Evolutionary conservation across 1,139 yeast genomes (phyloP).

Genomic region (Suhomyces panamericanus): DNA sequence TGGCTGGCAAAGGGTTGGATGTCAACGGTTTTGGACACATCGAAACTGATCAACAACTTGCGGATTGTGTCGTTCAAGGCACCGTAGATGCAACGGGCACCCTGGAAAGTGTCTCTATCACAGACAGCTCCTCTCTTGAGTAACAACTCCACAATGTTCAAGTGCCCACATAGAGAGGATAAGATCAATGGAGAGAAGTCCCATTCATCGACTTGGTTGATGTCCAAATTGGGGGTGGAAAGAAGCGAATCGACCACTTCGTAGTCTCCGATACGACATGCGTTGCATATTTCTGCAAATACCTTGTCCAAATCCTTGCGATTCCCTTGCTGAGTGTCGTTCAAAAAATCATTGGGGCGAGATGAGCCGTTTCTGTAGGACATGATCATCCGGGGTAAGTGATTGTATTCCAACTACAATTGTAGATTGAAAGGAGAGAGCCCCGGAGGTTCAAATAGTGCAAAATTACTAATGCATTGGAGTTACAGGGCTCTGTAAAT

Average conservation of each 20-base stretch:
- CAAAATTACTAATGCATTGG: too few species aligned
- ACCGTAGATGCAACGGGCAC: constrained; percentile 77
- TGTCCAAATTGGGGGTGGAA: constrained; percentile 51
- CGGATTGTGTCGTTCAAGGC: constrained; percentile 70
- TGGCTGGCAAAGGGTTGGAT: constrained; percentile 78
- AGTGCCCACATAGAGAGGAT: constrained; percentile 77
- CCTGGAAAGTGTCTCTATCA: constrained; percentile 77
- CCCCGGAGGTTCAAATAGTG: too few species aligned
- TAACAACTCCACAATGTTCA: constrained; percentile 56
- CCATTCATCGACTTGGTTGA: constrained; percentile 68
- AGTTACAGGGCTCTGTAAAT: too few species aligned
- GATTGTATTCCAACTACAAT: too few species aligned
- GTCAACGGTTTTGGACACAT: constrained; percentile 69
- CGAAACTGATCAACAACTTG: constrained; percentile 57
- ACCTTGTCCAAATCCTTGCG: constrained; percentile 14
- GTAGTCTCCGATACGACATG: constrained; percentile 69
- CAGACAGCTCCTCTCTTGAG: constrained; percentile 69
- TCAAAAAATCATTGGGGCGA: constrained; percentile 1
- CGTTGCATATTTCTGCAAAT: constrained; percentile 53
- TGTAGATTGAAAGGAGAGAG: too few species aligned
- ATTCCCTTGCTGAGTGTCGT: not conserved
- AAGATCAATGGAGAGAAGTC: constrained; percentile 73
- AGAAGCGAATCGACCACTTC: constrained; percentile 62
- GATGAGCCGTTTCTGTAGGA: too few species aligned
- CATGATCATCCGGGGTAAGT: too few species aligned